Base-by-base conservation (phyloP, 352 stramenopile genomes). In the Globisporangium nunn region DNA sequence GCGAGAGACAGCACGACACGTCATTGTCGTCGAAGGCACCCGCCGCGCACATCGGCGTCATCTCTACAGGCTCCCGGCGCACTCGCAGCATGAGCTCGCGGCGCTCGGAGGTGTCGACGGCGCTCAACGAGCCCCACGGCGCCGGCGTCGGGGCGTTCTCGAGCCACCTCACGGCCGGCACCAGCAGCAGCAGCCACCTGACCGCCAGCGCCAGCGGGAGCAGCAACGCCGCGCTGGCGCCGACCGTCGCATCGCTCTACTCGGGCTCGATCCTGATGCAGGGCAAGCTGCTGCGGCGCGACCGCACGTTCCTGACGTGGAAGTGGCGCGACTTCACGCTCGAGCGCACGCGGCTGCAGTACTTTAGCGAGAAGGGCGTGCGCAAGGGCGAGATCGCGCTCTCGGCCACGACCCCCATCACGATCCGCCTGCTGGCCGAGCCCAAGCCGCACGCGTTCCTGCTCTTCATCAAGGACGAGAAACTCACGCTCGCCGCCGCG, bases 271-370 rank as follows among this genome's bases (percentile, higher is more conserved):
- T 84, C 51, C 66, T 76, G 23, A 60, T 86, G 23, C 71, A 85
- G 8, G 80, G 80, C 52, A 87, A 87, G 62, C 72, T 93, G 57
- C 77, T 91, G 75, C 77, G 77, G 18, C 75, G 80, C 39, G 80
- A 91, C 63, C 80, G 83, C 17, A 84, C 76, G 39, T 75, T 93
- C 41, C 72, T 87, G 48, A 91, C 80, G 64, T 93, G 83, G 83
- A 93, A 93, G 52, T 88, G 78, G 76, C 77, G 83, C 52, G 78
- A 93, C 57, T 88, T 93, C 50, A 78, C 84, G 50, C 60, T 93
- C 41, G 80, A 93, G 60, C 72, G 75, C 54, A 64, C 70, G 49
- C 71, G 81, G 0, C 62, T 91, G 53, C 81, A 88, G 66, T 88
- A 88, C 74, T 91, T 87, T 54, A 91, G 74, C 57, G 68, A 82